A percentile compares a stretch with the other conserved stretches of the same genome.
These are phyloP conservation scores for Penicillium pulvis DNA, from an alignment of 495 filamentous ascomycete genomes.

Conservation along the genomic window DNA sequence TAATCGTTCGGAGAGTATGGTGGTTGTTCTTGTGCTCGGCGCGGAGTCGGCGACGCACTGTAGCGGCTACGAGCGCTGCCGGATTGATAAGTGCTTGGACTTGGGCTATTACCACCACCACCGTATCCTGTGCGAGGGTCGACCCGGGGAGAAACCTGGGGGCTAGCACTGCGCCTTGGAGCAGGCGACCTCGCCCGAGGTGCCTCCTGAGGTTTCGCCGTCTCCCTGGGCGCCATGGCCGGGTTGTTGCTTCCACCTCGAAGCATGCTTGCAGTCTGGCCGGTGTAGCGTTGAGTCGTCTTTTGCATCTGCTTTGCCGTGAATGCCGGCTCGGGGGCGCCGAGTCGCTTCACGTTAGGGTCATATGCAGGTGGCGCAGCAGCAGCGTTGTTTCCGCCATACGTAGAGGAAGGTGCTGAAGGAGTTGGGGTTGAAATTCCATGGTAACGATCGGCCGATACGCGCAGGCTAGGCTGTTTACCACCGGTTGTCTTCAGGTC, in stretches of 20 bases:
- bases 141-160: conserved; percentile 42
- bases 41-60: conserved; percentile 45
- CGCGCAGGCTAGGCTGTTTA: conserved; percentile 73
- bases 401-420: conserved; percentile 66
- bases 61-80: conserved; percentile 44
- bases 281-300: conserved; percentile 81
- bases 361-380: conserved; percentile 78
- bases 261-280: conserved; percentile 82
- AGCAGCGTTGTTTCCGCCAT: conserved; percentile 55
- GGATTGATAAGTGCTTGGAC: conserved; percentile 39
- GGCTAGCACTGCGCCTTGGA: conserved; percentile 58
- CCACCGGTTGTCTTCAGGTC: conserved; percentile 80
- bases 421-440: conserved; percentile 68
- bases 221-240: conserved; percentile 8
- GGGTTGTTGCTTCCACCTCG: conserved; percentile 45
- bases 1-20: conserved; percentile 54
- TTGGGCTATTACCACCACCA: conserved; percentile 35
- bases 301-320: conserved; percentile 93
- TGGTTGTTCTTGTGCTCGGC: conserved; percentile 59
- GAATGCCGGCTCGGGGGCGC: conserved; percentile 86
- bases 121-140: conserved; percentile 45
- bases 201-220: conserved; percentile 37
- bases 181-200: conserved; percentile 53
- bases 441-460: conserved; percentile 92
- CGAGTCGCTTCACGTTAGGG: conserved; percentile 72